Conservation (phyloP, 805 yeast species). For the Ogataea chonburiensis region DNA sequence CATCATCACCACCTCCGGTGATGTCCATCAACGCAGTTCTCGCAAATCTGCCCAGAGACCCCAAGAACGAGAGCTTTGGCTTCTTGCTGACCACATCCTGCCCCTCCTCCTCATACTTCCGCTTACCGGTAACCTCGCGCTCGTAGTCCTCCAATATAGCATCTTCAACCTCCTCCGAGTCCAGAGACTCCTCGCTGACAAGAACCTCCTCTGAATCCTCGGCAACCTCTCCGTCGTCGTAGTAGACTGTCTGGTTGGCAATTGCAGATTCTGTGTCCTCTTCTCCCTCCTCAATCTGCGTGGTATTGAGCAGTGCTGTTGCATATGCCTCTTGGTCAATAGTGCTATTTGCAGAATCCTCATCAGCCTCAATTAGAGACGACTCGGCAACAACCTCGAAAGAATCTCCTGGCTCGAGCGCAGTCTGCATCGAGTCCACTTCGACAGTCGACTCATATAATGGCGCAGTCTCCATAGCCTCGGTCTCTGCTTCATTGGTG, state of each 20-base stretch:
- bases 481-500: background rate
- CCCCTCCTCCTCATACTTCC: constrained; percentile 3
- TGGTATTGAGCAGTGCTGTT: constrained; percentile 27
- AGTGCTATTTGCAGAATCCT: constrained; percentile 11
- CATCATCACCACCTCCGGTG: constrained; percentile 5
- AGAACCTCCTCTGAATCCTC: constrained; percentile 6
- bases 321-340: constrained; percentile 28
- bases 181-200: constrained; percentile 4
- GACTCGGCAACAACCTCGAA: constrained; percentile 29
- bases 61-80: constrained; percentile 1
- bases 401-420: constrained; percentile 8
- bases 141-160: constrained; percentile 10
- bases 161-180: constrained; percentile 15
- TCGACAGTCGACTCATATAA: too few species aligned
- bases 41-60: constrained; percentile 13
- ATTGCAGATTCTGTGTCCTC: constrained; percentile 17
- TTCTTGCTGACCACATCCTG: constrained; percentile 1
- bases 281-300: constrained; percentile 15
- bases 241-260: constrained; percentile 29
- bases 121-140: constrained; percentile 2
- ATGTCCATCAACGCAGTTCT: constrained; percentile 18
- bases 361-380: constrained; percentile 23
- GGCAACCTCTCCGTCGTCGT: constrained; percentile 17
- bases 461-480: background rate
- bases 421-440: background rate